phyloP scores from a whole-genome alignment of 2,329 filamentous ascomycete species.

The Metarhizium rileyi region DNA sequence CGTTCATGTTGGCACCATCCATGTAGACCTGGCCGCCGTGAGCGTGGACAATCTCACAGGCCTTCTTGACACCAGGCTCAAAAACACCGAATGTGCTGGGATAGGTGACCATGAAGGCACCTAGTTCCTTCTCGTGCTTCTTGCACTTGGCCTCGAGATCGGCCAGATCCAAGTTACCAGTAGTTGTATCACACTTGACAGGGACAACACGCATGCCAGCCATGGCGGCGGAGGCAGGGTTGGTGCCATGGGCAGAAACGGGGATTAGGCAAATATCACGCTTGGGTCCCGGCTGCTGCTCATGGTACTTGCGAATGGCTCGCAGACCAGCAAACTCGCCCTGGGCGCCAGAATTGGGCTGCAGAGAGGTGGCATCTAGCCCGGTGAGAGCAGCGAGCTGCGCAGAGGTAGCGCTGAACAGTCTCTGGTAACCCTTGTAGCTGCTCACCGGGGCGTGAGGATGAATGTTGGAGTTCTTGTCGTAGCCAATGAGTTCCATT shows the following conservation, averaged over 20 bases:
- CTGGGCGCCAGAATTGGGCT: constrained; percentile 93
- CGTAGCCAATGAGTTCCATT: constrained; percentile 78
- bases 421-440: constrained; percentile 55
- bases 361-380: constrained; percentile 80
- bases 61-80: constrained; percentile 79
- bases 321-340: constrained; percentile 88
- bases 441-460: constrained; percentile 61
- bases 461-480: constrained; percentile 69
- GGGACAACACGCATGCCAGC: constrained; percentile 89
- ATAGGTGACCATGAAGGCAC: constrained; percentile 94
- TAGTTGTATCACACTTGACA: constrained; percentile 79
- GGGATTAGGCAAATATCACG: constrained; percentile 92
- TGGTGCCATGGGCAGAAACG: constrained; percentile 90
- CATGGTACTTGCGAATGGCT: constrained; percentile 76
- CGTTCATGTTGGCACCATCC: constrained; percentile 98
- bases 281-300: constrained; percentile 56
- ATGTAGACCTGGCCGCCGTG: constrained; percentile 94
- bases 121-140: constrained; percentile 76
- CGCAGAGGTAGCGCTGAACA: constrained; percentile 63
- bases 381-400: constrained; percentile 79
- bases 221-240: constrained; percentile 92
- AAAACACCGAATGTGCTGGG: constrained; percentile 93
- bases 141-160: constrained; percentile 84
- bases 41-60: constrained; percentile 75
- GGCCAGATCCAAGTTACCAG: constrained; percentile 79